These are phyloP conservation scores for Albophoma yamanashiensis DNA, from an alignment of 2,329 filamentous ascomycete species.

Conservation along the genomic window DNA sequence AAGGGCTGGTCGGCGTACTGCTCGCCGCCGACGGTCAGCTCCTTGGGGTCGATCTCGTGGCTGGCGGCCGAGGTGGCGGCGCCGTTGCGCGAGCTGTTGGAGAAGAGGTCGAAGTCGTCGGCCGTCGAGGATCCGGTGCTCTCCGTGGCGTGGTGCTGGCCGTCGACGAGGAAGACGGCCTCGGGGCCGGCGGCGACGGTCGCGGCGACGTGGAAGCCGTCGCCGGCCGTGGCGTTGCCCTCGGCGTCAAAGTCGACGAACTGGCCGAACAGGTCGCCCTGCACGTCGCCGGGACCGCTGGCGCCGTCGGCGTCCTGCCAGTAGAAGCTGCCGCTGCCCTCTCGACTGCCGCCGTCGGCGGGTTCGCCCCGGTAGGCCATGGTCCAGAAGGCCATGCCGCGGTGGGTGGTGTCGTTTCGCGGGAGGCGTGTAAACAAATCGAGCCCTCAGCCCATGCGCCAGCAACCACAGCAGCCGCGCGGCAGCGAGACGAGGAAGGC, in stretches of 20 bases:
- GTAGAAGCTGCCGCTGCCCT: constrained; percentile 17
- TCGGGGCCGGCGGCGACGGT: constrained; percentile 15
- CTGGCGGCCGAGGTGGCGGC: constrained; percentile 11
- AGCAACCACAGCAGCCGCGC: neutral
- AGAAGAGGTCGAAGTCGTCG: constrained; percentile 25
- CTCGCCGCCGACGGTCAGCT: constrained; percentile 12
- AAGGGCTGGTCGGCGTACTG: constrained; percentile 9
- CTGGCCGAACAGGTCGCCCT: constrained; percentile 24
- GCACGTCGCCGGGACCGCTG: constrained; percentile 14
- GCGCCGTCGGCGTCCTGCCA: constrained; percentile 22
- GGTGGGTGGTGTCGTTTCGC: neutral
- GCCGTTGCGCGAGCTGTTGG: constrained; percentile 20
- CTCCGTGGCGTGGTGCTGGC: constrained; percentile 10
- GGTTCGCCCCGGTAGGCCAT: constrained; percentile 22
- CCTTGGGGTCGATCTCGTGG: constrained; percentile 19
- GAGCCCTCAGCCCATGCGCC: neutral
- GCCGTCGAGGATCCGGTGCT: constrained; percentile 22
- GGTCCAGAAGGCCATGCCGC: constrained; percentile 24
- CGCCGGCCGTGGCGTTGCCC: constrained; percentile 9
- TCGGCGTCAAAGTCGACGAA: constrained; percentile 25
- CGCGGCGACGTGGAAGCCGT: constrained; percentile 9
- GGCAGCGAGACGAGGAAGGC: neutral
- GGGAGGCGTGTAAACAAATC: neutral
- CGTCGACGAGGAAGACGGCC: constrained; percentile 14
- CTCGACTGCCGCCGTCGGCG: constrained; percentile 21